Evolutionary conservation across 371 early-diverging fungal species (phyloP).

Genomic region (Choanephora cucurbitarum): DNA sequence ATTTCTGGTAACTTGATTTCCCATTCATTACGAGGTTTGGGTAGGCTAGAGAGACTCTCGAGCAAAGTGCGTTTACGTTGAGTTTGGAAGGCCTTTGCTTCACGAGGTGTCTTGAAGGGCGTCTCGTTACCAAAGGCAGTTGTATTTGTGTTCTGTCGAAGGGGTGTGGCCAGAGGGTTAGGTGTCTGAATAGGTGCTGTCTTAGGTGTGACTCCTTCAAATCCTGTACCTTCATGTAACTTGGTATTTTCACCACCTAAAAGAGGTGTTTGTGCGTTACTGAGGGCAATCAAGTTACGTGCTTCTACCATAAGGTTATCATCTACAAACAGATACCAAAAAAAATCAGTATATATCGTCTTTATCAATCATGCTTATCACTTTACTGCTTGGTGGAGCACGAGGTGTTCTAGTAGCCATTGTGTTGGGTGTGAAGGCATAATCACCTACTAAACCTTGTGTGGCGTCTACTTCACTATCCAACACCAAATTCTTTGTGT

Average conservation of each 20-base stretch:
- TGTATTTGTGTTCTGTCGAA: conserved; percentile 41
- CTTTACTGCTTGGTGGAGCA: conserved; percentile 63
- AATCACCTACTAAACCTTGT: conserved; percentile 70
- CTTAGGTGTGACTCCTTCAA: conserved; percentile 72
- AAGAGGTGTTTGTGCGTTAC: conserved; percentile 84
- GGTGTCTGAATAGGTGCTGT: conserved; percentile 72
- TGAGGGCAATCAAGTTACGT: conserved; percentile 77
- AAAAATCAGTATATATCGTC: neutral
- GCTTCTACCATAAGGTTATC: conserved; percentile 84
- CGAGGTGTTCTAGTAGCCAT: conserved; percentile 65
- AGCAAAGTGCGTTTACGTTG: conserved; percentile 51
- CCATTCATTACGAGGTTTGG: conserved; percentile 92
- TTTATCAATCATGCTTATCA: no score
- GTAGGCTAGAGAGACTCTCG: conserved; percentile 70
- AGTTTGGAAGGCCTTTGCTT: conserved; percentile 54
- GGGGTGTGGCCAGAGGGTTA: conserved; percentile 75
- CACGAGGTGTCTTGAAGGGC: conserved; percentile 58
- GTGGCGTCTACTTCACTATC: conserved; percentile 69
- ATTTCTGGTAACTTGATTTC: conserved; percentile 86
- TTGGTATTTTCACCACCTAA: conserved; percentile 75
- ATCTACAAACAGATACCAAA: conserved; percentile 21
- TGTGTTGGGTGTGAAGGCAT: conserved; percentile 60
- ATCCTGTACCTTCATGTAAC: conserved; percentile 60
- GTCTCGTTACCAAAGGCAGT: conserved; percentile 40
- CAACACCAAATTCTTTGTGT: conserved; percentile 68